Conservation (phyloP, 148 eudicot genomes). For the Fagopyrum tataricum region DNA sequence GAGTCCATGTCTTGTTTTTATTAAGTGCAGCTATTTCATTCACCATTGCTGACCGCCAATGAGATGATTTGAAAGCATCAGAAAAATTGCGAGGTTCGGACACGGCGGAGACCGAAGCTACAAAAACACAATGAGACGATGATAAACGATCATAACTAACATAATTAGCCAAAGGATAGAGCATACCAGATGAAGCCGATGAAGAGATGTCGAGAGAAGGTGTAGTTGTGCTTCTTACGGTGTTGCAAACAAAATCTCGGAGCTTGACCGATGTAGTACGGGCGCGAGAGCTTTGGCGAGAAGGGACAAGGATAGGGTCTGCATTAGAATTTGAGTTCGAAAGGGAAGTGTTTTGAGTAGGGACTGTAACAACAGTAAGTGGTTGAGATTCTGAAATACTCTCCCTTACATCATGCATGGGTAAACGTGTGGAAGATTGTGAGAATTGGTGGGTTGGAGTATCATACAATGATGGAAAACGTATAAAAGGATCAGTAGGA, state of each 20-base stretch:
- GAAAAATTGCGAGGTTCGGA: background rate
- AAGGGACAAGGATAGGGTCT: too few relatives aligned
- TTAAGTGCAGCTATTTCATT: background rate
- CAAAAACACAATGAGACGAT: background rate
- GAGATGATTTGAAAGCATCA: background rate
- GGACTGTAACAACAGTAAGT: too few relatives aligned
- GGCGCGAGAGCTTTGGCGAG: too few relatives aligned
- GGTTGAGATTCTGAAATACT: too few relatives aligned
- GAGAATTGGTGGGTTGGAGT: too few relatives aligned
- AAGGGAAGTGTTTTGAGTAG: too few relatives aligned
- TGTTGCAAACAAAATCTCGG: background rate
- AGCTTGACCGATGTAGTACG: too few relatives aligned
- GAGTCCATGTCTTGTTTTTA: background rate
- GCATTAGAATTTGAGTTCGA: too few relatives aligned
- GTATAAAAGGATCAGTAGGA: too few relatives aligned
- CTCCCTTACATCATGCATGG: too few relatives aligned
- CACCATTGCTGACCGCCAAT: background rate
- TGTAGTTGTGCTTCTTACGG: background rate
- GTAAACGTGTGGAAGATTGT: too few relatives aligned
- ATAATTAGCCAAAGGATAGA: conserved; percentile 2
- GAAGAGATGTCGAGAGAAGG: background rate
- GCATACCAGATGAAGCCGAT: background rate
- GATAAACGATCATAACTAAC: background rate
- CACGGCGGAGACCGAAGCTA: background rate
- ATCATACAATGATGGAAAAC: too few relatives aligned